phyloP scores from a whole-genome alignment of 139 green algal species.

The Diplosphaera chodatii region DNA sequence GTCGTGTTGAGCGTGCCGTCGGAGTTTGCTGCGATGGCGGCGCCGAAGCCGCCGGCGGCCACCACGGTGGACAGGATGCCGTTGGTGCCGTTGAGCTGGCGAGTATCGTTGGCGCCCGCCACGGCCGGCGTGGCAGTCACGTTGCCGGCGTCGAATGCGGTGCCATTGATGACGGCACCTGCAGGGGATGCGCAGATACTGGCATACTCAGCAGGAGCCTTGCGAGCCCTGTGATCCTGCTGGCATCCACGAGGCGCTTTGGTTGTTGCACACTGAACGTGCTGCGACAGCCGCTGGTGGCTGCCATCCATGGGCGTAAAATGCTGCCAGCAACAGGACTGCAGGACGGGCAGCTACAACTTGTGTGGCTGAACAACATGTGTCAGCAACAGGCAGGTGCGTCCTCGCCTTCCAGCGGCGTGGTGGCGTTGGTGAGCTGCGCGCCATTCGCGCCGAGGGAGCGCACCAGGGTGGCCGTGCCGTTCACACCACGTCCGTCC shows the following conservation, averaged over 20 bases:
- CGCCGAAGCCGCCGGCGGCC: background rate
- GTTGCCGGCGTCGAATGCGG: background rate
- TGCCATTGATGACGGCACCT: background rate
- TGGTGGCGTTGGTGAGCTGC: background rate
- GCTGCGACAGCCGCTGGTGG: too few species aligned
- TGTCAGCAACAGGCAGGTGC: too few species aligned
- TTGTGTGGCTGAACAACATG: too few species aligned
- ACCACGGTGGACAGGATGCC: background rate
- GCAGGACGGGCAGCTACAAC: too few species aligned
- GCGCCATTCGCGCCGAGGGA: background rate
- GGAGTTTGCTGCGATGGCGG: background rate
- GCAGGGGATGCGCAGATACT: too few species aligned
- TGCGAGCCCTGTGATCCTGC: too few species aligned
- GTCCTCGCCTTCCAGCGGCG: background rate
- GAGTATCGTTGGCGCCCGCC: background rate
- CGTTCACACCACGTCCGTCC: background rate
- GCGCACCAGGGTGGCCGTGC: background rate
- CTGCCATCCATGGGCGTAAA: too few species aligned
- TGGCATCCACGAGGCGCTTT: too few species aligned
- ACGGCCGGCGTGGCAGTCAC: too few species aligned
- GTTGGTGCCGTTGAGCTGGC: background rate
- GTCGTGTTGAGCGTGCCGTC: background rate
- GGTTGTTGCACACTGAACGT: too few species aligned
- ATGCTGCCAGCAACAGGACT: too few species aligned
- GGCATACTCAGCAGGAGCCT: too few species aligned